phyloP scores from a whole-genome alignment of 495 filamentous ascomycete species.

The Neurospora tetraspora region DNA sequence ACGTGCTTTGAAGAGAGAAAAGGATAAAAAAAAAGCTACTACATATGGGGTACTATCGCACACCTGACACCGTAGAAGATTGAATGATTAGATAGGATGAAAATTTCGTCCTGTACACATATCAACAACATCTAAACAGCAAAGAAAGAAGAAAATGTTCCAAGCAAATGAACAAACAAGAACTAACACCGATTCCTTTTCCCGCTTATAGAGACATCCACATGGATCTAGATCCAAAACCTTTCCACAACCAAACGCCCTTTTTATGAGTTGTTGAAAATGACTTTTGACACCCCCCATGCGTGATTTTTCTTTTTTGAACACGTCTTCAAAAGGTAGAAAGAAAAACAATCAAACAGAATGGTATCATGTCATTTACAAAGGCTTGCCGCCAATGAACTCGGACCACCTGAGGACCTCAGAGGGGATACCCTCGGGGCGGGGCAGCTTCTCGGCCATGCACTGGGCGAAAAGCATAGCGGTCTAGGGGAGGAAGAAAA shows the following conservation, averaged over 20 bases:
- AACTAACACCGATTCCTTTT: background rate
- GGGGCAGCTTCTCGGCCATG: slow-evolving; percentile 90
- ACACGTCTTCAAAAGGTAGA: background rate
- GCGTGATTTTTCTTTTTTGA: slow-evolving; percentile 2
- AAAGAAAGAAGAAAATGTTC: slow-evolving; percentile 1
- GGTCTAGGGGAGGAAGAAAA: slow-evolving; percentile 47
- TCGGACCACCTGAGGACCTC: slow-evolving; percentile 93
- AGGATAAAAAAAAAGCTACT: background rate
- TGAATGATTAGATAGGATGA: background rate
- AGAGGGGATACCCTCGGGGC: slow-evolving; percentile 66
- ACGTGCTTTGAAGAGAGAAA: background rate
- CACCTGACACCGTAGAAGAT: background rate
- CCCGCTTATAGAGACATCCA: background rate
- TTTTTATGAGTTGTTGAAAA: background rate
- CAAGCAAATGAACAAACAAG: background rate
- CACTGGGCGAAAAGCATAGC: slow-evolving; percentile 90
- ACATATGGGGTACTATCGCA: background rate
- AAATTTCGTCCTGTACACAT: background rate
- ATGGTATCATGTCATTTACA: slow-evolving; percentile 44
- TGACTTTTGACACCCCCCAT: slow-evolving; percentile 1
- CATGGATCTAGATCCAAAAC: background rate
- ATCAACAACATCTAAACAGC: background rate
- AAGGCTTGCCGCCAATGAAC: slow-evolving; percentile 81
- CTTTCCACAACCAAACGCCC: background rate
- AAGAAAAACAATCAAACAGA: slow-evolving; percentile 1